Percentiles rank a stretch among this genome's conserved stretches.
phyloP scores from a whole-genome alignment of 1,139 yeast species.

The Candida anutae region DNA sequence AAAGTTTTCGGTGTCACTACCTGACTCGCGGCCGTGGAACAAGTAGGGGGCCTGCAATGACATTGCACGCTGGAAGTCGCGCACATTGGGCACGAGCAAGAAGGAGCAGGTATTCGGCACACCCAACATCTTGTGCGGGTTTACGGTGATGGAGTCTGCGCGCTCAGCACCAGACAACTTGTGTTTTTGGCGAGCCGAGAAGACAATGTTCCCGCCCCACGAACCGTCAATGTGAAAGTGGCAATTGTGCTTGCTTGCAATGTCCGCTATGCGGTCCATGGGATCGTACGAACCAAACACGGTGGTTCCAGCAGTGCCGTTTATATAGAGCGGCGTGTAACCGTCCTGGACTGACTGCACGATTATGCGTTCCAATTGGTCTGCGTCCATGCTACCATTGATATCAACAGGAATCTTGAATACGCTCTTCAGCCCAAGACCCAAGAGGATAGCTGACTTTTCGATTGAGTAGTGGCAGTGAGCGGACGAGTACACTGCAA shows the following conservation, averaged over 20 bases:
- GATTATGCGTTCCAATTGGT: slow-evolving; percentile 41
- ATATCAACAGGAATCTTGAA: slow-evolving; percentile 51
- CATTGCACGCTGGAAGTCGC: slow-evolving; percentile 62
- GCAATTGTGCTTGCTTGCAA: slow-evolving; percentile 46
- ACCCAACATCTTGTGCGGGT: slow-evolving; percentile 90
- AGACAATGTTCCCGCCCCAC: slow-evolving; percentile 85
- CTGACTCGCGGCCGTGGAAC: slow-evolving; percentile 54
- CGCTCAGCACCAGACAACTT: slow-evolving; percentile 52
- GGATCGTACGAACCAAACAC: slow-evolving; percentile 82
- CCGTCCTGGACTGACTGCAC: slow-evolving; percentile 41
- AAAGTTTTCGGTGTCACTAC: slow-evolving; percentile 47
- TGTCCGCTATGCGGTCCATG: slow-evolving; percentile 42
- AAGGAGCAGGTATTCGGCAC: slow-evolving; percentile 85
- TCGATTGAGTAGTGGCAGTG: slow-evolving; percentile 82
- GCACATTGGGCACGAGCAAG: slow-evolving; percentile 61
- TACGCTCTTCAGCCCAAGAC: slow-evolving; percentile 58
- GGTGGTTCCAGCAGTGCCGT: slow-evolving; percentile 86
- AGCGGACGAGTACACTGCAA: slow-evolving; percentile 63
- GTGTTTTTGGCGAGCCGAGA: slow-evolving; percentile 42
- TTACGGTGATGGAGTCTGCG: slow-evolving; percentile 76
- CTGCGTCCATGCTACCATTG: slow-evolving; percentile 51
- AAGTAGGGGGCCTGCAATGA: slow-evolving; percentile 75
- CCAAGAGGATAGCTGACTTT: slow-evolving; percentile 73
- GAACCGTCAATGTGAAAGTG: slow-evolving; percentile 90
- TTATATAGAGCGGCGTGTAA: slow-evolving; percentile 64